Base-by-base conservation (phyloP, 106 monocot species). In the Phalaenopsis equestris region DNA sequence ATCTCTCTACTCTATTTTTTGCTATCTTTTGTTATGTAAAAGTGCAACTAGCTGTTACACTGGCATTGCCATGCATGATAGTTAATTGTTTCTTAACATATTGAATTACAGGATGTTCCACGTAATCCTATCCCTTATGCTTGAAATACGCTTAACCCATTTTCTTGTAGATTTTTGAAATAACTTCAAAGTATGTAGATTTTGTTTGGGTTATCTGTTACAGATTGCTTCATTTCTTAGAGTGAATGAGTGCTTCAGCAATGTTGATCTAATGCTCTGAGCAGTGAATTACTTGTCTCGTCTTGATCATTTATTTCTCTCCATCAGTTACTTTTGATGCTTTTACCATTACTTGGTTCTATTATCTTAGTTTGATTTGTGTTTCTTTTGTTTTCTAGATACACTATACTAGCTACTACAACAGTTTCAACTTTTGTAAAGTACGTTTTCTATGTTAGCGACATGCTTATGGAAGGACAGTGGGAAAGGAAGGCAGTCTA, bases 401-500 rank as follows among this genome's bases (percentile, higher is more conserved):
- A 96, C 77, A 90, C 89, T 80, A 96, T 96, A 81, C 87, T 94
- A 55, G 96, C 89, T 75, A 90, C 96, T 73, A 87, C 93, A 42
- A 94, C 92, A 42, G 76, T 96, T 17, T 80, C 93, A 38, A 90
- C 92, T 79, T 90, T 94, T 79, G 82, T 96, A 68, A 96, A 96
- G 81, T 96, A 96, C 86, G 61, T 84, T 77, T 96, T 96, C 82
- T 90, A 90, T 85, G 86, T 96, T 39, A 86, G 78, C 75, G 96
- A 96, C 82, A 92, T 93, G 89, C 87, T 93, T 64, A 90, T 96
- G 96, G 96, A 96, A 83, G 96, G 96, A 9, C 96, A 94, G 72
- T 96, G 93, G 93, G 96, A 96, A 79, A 93, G 57, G 70, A 96
- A 96, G 87, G 92, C 93, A 55, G 86, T 92, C 17, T 96, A 92